Base-by-base conservation (phyloP, 1,139 yeast species). In the Blastobotrys aristatus region DNA sequence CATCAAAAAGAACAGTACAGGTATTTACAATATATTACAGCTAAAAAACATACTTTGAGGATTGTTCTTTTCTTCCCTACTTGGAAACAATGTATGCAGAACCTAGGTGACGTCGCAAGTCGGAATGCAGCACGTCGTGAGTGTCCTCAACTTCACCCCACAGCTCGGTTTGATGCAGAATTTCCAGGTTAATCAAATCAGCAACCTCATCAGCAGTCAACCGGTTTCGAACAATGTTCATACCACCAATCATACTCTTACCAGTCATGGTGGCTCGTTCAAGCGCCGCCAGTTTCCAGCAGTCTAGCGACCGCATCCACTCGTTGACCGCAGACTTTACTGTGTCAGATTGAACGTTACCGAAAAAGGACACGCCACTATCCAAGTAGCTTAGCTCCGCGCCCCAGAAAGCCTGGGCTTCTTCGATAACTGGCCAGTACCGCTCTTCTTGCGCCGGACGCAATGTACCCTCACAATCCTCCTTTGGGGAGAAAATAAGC, bases 101-200 rank as follows among this genome's bases (percentile, higher is more conserved):
- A 30, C 92, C 80, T 45, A 92, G 74, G 58, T 82, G 82, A 66
- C 97, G 79, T 57, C 87, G 73, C 65, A 95, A 76, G 57, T 92
- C 97, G 41, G 82, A 95, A 65, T 84, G 84, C 60, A 88, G 95
- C 16, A 92, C 97, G 65, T 92, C 98, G 63, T 92, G 98, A 3
- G 97, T 89, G 61, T 92, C 98, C 69, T 92, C 98, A 21, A 92
- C 97, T 66, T 92, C 97, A 35, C 98, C 98, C 98, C 98, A 92
- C 60, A 82, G 77, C 35, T 79, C 80, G 24, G 95, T 86, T 67
- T 92, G 98, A 66, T 78, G 79, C 43, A 83, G 81, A 5, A 84
- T 83, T 63, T 92, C 98, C 59, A 92, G 72, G 49, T 84, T 82
- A 10, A 90, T 92, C 52, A 86, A 76, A 60, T 79, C 80, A 1